These are phyloP conservation scores for Paramecium caudatum DNA, from an alignment of 73 alveolate species.

Conservation along the genomic window DNA sequence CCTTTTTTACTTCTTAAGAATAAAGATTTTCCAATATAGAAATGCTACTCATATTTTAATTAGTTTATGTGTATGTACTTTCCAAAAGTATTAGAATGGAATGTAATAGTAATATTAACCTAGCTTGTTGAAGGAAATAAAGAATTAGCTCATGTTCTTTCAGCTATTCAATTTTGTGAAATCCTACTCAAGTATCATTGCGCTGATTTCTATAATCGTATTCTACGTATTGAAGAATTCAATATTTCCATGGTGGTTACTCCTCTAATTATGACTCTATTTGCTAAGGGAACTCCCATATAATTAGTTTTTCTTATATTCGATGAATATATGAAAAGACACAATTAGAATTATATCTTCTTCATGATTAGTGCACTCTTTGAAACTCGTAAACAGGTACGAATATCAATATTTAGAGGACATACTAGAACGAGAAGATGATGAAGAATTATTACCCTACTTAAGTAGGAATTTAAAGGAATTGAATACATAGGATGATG, in stretches of 20 bases:
- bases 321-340: conserved; percentile 35
- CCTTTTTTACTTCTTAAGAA: conserved; percentile 72
- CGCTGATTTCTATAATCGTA: conserved; percentile 16
- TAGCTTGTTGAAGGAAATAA: neutral
- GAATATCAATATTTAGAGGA: neutral
- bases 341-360: conserved; percentile 43
- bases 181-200: conserved; percentile 39
- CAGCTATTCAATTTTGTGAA: conserved; percentile 57
- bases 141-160: conserved; percentile 58
- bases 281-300: conserved; percentile 60
- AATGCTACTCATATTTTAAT: conserved; percentile 74
- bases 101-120: neutral
- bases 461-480: conserved; percentile 1
- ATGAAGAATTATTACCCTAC: conserved; percentile 15
- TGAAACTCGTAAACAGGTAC: neutral
- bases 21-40: conserved; percentile 61
- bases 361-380: conserved; percentile 16
- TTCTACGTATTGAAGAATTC: neutral
- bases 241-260: conserved; percentile 64
- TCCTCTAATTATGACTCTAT: conserved; percentile 23
- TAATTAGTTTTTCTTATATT: conserved; percentile 11
- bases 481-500: neutral
- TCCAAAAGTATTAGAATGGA: conserved; percentile 67
- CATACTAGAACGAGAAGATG: neutral
- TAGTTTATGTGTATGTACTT: conserved; percentile 64